phyloP scores from a whole-genome alignment of 495 filamentous ascomycete species.

The Cryomyces minteri region DNA sequence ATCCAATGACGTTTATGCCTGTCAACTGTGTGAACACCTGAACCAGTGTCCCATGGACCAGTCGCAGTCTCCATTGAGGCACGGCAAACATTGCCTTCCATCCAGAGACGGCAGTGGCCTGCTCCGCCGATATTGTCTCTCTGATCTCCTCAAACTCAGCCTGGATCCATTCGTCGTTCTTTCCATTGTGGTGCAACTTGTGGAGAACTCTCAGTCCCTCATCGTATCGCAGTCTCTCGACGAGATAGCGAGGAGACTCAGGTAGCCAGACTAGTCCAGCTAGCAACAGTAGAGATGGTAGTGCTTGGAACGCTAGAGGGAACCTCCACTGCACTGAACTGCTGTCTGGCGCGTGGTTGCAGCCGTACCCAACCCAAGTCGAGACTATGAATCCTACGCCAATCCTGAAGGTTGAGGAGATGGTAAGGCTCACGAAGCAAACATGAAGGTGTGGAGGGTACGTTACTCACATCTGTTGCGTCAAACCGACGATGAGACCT shows the following conservation, averaged over 20 bases:
- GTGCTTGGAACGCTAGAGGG: constrained; percentile 33
- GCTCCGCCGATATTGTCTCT: constrained; percentile 24
- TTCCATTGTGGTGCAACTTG: constrained; percentile 20
- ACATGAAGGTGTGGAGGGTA: too few species aligned
- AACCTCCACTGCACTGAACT: constrained; percentile 22
- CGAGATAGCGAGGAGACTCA: constrained; percentile 39
- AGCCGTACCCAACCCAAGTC: constrained; percentile 5
- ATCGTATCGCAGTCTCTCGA: constrained; percentile 28
- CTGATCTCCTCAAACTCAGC: constrained; percentile 29
- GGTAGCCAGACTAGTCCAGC: constrained; percentile 31
- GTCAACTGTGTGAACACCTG: constrained; percentile 35
- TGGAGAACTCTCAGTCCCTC: constrained; percentile 25
- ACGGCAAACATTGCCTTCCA: constrained; percentile 29
- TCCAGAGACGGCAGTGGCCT: constrained; percentile 14
- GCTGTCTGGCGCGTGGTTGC: background rate
- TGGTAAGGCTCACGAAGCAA: too few species aligned
- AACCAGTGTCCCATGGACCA: constrained; percentile 32
- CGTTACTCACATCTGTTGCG: background rate
- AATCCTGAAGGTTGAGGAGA: background rate
- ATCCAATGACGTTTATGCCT: constrained; percentile 29
- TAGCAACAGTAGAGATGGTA: constrained; percentile 30
- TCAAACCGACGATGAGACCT: constrained; percentile 1
- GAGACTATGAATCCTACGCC: constrained; percentile 3
- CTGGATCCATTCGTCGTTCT: constrained; percentile 25
- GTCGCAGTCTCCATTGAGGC: constrained; percentile 26